These are phyloP conservation scores for Mortierella alpina DNA, from an alignment of 192 early-diverging fungal genomes.

Conservation along the genomic window DNA sequence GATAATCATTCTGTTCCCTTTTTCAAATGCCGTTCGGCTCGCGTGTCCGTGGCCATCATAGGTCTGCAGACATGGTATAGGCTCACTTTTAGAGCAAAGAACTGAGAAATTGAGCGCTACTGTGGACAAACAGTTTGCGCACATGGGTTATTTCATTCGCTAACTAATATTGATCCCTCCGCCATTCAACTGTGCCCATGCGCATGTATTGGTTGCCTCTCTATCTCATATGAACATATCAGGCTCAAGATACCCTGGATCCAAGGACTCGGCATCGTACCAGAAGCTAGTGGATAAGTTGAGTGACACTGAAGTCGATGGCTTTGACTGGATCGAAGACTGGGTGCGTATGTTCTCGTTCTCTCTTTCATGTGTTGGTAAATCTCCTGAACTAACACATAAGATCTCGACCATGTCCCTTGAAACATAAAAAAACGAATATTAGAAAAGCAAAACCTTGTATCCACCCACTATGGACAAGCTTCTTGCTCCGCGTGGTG, in stretches of 20 bases:
- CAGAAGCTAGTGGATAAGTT: constrained; percentile 3
- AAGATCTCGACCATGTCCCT: background rate
- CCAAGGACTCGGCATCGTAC: background rate
- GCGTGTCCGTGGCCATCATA: background rate
- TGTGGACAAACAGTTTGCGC: background rate
- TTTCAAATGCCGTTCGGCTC: too few species aligned
- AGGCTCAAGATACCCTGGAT: constrained; percentile 23
- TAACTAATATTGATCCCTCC: background rate
- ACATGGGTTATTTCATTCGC: background rate
- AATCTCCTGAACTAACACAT: background rate
- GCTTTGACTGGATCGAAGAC: constrained; percentile 14
- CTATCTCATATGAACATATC: background rate
- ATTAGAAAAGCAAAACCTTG: background rate
- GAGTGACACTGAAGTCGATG: background rate
- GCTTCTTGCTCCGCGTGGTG: constrained; percentile 13
- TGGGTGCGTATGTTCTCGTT: background rate
- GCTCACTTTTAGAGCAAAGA: too few species aligned
- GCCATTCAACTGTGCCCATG: background rate
- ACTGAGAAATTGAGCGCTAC: too few species aligned
- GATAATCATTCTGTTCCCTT: background rate
- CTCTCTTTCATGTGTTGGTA: too few species aligned
- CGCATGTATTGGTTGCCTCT: background rate
- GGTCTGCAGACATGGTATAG: constrained; percentile 5
- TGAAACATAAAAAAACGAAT: too few species aligned
- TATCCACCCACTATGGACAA: constrained; percentile 7